phyloP scores from a whole-genome alignment of 306 rosid genomes.

The Oemleria cerasiformis region DNA sequence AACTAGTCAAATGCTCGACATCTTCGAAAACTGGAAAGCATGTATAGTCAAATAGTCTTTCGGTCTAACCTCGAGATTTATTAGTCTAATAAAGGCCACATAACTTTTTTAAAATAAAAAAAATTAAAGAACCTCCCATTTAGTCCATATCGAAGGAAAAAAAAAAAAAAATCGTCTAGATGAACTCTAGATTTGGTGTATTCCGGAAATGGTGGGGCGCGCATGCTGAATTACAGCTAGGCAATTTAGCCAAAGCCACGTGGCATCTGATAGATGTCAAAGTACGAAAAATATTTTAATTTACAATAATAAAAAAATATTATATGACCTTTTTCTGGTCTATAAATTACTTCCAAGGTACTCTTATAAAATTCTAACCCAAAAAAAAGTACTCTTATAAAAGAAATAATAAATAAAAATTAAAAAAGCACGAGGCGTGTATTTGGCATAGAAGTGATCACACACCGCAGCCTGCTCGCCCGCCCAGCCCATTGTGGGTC shows the following conservation, averaged over 20 bases:
- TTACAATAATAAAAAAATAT: too few species aligned
- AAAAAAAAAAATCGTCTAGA: neutral
- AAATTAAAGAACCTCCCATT: neutral
- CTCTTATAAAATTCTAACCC: neutral
- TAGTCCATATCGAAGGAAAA: neutral
- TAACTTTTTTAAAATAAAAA: neutral
- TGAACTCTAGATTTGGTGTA: neutral
- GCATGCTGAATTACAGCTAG: neutral
- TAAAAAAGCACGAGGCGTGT: neutral
- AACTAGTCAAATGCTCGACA: neutral
- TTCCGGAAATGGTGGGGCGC: neutral
- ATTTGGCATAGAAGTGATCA: neutral
- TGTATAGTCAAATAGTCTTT: neutral
- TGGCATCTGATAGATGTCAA: slow-evolving; percentile 5
- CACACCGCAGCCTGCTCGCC: neutral
- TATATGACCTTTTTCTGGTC: too few species aligned
- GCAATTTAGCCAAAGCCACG: neutral
- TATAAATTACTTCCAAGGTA: too few species aligned
- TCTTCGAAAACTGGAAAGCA: neutral
- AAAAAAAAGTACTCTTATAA: neutral
- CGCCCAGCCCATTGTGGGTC: slow-evolving; percentile 11
- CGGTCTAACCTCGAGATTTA: neutral
- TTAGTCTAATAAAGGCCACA: neutral
- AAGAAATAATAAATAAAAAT: neutral
- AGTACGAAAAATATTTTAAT: too few species aligned